Evolutionary conservation across 129 eudicot species (phyloP).

Genomic region (sunflower (Helianthus annuus)): DNA sequence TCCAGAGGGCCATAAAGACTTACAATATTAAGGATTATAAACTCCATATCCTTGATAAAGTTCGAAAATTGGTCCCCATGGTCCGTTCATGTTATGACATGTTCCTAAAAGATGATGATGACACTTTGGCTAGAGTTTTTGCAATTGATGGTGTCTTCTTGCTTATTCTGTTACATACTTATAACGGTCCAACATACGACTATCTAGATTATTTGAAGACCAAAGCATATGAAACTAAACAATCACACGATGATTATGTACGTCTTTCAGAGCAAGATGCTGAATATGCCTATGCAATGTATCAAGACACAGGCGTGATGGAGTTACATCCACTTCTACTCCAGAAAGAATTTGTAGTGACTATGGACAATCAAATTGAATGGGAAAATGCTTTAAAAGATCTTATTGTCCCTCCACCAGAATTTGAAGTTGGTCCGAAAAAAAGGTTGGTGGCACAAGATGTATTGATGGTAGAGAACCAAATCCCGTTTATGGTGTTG

Average conservation of each 20-base stretch:
- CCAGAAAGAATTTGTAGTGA: too few relatives aligned
- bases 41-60: neutral
- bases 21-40: neutral
- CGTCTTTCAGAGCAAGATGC: too few relatives aligned
- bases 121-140: conserved; percentile 33
- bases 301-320: too few relatives aligned
- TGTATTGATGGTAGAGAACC: conserved; percentile 43
- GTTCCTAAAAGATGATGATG: conserved; percentile 23
- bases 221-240: too few relatives aligned
- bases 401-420: too few relatives aligned
- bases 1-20: neutral
- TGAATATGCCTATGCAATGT: too few relatives aligned
- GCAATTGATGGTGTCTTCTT: conserved; percentile 49
- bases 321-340: too few relatives aligned
- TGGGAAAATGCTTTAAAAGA: too few relatives aligned
- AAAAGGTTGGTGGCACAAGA: conserved; percentile 20
- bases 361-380: too few relatives aligned
- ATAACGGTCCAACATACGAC: neutral
- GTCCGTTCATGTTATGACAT: conserved; percentile 42
- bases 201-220: neutral
- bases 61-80: neutral
- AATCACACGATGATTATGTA: too few relatives aligned
- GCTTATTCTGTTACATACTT: conserved; percentile 22
- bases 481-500: conserved; percentile 36
- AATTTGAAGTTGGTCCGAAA: too few relatives aligned